phyloP scores from a whole-genome alignment of 2,329 filamentous ascomycete genomes.

The Fusarium anguioides region DNA sequence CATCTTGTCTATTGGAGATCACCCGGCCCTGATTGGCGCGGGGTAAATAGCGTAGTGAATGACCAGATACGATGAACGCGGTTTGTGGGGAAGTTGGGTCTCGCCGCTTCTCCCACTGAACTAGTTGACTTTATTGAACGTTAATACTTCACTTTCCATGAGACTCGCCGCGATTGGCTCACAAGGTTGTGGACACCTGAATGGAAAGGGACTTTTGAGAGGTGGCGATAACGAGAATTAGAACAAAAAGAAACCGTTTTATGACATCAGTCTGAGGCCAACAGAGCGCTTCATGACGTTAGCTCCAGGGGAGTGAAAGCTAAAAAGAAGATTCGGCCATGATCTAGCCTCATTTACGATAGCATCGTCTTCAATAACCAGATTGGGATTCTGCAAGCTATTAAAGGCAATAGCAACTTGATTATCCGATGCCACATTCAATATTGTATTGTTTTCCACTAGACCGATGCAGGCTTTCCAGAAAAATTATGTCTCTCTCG shows the following conservation, averaged over 20 bases:
- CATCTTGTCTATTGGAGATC: neutral
- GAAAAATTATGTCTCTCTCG: too few relatives aligned
- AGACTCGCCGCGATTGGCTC: neutral
- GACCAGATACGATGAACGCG: too few relatives aligned
- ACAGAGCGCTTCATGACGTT: neutral
- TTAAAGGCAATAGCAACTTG: too few relatives aligned
- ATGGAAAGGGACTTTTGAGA: neutral
- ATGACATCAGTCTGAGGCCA: neutral
- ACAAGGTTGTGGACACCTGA: neutral
- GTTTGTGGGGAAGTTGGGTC: neutral
- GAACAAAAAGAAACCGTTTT: neutral
- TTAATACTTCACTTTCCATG: neutral
- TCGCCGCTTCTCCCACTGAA: neutral
- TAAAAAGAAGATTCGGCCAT: neutral
- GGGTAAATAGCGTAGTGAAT: neutral
- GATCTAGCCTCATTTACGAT: neutral
- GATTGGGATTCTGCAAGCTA: neutral
- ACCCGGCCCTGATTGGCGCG: neutral
- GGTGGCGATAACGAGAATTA: too few relatives aligned
- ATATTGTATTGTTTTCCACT: too few relatives aligned
- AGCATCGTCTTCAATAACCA: neutral
- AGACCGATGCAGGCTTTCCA: too few relatives aligned
- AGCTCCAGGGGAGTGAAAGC: neutral
- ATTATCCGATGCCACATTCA: too few relatives aligned
- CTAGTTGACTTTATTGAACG: conserved; percentile 5